Conservation (phyloP, 345 rosid genomes). For the Sisymbrium altissimum region DNA sequence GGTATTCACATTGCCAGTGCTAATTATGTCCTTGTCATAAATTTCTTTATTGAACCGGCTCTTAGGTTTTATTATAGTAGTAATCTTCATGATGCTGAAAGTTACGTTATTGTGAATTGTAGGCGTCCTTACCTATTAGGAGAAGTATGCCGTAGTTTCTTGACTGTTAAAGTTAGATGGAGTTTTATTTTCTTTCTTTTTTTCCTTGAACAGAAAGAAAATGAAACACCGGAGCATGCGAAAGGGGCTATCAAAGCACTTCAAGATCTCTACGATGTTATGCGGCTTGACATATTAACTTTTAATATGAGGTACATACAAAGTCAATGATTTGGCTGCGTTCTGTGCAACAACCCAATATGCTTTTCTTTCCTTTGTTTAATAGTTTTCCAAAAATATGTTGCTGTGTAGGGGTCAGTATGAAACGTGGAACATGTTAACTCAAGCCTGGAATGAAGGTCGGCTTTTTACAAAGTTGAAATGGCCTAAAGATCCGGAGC, state of each 20-base stretch:
- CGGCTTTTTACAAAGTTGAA: slow-evolving; percentile 81
- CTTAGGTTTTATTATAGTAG: neutral
- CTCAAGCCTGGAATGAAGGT: slow-evolving; percentile 84
- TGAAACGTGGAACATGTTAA: slow-evolving; percentile 68
- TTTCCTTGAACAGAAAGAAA: slow-evolving; percentile 55
- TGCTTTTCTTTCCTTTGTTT: neutral
- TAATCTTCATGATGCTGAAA: neutral
- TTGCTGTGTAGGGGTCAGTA: slow-evolving; percentile 59
- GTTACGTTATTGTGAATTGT: neutral
- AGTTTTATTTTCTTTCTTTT: neutral
- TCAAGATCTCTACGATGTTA: slow-evolving; percentile 96
- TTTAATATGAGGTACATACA: slow-evolving; percentile 63
- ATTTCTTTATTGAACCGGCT: neutral
- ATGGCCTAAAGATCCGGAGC: slow-evolving; percentile 84
- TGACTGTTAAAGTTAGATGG: neutral
- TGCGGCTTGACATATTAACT: slow-evolving; percentile 71
- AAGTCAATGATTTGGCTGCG: slow-evolving; percentile 21
- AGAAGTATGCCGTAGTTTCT: neutral
- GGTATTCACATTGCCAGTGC: slow-evolving; percentile 40
- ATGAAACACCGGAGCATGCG: slow-evolving; percentile 59
- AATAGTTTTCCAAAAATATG: slow-evolving; percentile 1
- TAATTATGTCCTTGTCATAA: slow-evolving; percentile 1
- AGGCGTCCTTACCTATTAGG: neutral
- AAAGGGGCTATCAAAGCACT: slow-evolving; percentile 90
- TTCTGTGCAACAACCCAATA: slow-evolving; percentile 2